Conservation (phyloP, 106 monocot genomes). For the Allium sativum region DNA sequence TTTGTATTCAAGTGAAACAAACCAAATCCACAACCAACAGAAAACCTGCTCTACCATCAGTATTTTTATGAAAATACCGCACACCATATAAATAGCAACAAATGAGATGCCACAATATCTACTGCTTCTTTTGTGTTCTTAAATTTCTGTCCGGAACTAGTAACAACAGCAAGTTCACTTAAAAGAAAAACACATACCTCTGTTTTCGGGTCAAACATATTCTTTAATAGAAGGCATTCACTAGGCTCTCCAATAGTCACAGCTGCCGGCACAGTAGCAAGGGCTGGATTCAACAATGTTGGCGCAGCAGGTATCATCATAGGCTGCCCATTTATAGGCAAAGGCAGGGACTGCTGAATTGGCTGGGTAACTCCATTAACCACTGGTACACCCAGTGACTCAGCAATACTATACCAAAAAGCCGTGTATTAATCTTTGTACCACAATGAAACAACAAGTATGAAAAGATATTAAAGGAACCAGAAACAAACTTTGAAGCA, state of each 20-base stretch:
- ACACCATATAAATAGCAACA: too few species aligned
- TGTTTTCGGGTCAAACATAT: constrained; percentile 87
- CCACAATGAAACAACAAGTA: background rate
- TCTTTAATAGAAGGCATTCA: constrained; percentile 86
- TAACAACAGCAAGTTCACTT: too few species aligned
- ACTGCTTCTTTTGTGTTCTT: too few species aligned
- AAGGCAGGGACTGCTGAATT: constrained; percentile 6
- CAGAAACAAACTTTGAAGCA: constrained; percentile 18
- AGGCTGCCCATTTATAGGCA: constrained; percentile 9
- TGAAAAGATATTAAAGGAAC: background rate
- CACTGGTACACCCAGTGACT: constrained; percentile 13
- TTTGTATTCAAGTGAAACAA: too few species aligned
- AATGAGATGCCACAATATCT: too few species aligned
- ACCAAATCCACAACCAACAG: too few species aligned
- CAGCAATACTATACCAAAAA: constrained; percentile 9
- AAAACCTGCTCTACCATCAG: too few species aligned
- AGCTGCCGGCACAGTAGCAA: background rate
- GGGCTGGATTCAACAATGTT: constrained; percentile 13
- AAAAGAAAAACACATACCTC: constrained; percentile 44
- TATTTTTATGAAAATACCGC: too few species aligned
- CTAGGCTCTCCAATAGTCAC: constrained; percentile 47
- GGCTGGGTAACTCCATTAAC: constrained; percentile 13
- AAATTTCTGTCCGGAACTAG: too few species aligned
- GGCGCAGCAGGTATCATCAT: constrained; percentile 8
- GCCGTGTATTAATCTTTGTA: too few species aligned